Percentiles rank a stretch among this genome's conserved stretches.
phyloP scores from a whole-genome alignment of 192 early-diverging fungal genomes.

The Phlyctochytrium bullatum region DNA sequence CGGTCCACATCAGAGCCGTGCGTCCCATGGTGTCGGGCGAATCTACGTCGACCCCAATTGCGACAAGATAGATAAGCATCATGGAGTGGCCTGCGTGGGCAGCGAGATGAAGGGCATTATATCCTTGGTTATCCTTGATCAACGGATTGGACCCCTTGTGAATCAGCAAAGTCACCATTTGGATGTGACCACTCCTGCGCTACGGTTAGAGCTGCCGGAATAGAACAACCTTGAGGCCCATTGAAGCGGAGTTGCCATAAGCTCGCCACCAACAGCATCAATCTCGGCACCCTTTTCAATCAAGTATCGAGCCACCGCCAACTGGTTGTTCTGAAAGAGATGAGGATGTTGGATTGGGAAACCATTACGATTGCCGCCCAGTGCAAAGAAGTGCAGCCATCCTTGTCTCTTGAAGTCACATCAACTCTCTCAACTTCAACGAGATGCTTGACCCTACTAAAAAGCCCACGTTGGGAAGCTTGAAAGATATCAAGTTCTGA shows the following conservation, averaged over 20 bases:
- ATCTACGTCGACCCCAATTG: conserved; percentile 73
- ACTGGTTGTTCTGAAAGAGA: conserved; percentile 53
- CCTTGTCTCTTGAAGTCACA: conserved; percentile 58
- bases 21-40: conserved; percentile 69
- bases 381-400: conserved; percentile 77
- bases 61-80: conserved; percentile 72
- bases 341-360: neutral
- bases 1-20: conserved; percentile 94
- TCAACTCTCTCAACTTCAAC: conserved; percentile 53
- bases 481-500: conserved; percentile 56
- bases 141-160: conserved; percentile 75
- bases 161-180: conserved; percentile 69
- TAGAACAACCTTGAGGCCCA: conserved; percentile 78
- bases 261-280: conserved; percentile 72
- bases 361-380: conserved; percentile 70
- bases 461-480: conserved; percentile 70
- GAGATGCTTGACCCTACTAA: conserved; percentile 51
- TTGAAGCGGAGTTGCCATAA: conserved; percentile 85
- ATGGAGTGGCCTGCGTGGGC: conserved; percentile 80
- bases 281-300: conserved; percentile 75
- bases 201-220: neutral
- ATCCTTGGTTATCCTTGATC: conserved; percentile 78
- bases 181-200: conserved; percentile 67
- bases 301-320: conserved; percentile 70
- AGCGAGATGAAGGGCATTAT: conserved; percentile 85